Evolutionary conservation across 2,329 filamentous ascomycete genomes (phyloP), one percentile per base, ranked within the genome.

Genomic region (Claviceps quebecensis): DNA sequence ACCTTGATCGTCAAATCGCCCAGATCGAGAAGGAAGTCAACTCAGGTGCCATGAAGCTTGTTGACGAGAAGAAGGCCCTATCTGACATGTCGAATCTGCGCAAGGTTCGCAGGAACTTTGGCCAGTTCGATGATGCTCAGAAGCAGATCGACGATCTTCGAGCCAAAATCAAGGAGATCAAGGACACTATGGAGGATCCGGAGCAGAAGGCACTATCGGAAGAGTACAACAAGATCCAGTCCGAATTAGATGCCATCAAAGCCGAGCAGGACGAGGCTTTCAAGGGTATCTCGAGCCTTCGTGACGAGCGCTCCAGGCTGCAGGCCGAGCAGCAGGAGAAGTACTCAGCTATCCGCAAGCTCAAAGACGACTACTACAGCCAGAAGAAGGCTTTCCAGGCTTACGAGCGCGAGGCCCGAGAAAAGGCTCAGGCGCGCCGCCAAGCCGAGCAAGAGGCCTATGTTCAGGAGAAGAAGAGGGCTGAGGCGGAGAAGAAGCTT

Each of bases 31-130:
- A 84, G 69, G 80, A 91, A 66, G 89, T 97, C 60, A 87, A 95
- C 67, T 79, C 82, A 38, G 91, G 91, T 57, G 85, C 79, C 66
- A 90, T 98, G 85, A 95, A 90, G 72, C 75, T 98, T 49, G 93
- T 97, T 11, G 93, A 98, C 61, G 93, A 97, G 80, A 94, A 88
- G 77, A 97, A 96, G 78, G 83, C 87, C 8, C 76, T 97, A 19
- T 72, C 78, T 48, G 88, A 96, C 61, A 84, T 95, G 60, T 86
- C 85, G 47, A 84, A 73, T 66, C 73, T 97, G 58, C 84, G 86
- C 69, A 95, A 94, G 75, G 79, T 86, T 63, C 87, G 87, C 72
- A 97, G 96, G 81, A 85, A 81, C 69, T 96, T 98, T 67, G 81
- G 83, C 53, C 80, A 82, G 55, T 85, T 97, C 62, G 88, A 95